These are phyloP conservation scores for Forsythia suspensa DNA, from an alignment of 257 asterid species.

Conservation along the genomic window DNA sequence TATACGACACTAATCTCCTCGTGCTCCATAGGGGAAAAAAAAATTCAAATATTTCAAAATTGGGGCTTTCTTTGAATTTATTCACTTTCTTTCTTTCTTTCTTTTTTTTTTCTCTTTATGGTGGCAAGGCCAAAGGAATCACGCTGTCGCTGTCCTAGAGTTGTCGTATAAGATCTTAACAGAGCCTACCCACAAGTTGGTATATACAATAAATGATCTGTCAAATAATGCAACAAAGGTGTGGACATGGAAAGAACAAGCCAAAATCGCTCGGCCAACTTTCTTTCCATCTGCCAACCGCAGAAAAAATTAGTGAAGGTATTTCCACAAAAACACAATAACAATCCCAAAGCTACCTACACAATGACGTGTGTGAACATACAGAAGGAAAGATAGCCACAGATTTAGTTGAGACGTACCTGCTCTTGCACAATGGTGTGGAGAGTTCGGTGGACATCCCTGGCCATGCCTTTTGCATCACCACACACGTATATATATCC, in stretches of 20 bases:
- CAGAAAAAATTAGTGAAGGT: constrained; percentile 13
- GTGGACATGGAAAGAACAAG: constrained; percentile 11
- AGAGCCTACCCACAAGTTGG: background rate
- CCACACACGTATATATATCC: constrained; percentile 88
- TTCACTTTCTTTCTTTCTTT: background rate
- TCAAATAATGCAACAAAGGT: background rate
- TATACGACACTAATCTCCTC: background rate
- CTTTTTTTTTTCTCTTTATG: too few species aligned
- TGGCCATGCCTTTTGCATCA: constrained; percentile 99
- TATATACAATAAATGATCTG: background rate
- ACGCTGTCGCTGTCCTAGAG: background rate
- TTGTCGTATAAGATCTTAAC: background rate
- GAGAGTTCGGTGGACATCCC: constrained; percentile 92
- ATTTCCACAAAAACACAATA: constrained; percentile 5
- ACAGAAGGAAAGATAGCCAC: background rate
- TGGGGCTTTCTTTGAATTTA: background rate
- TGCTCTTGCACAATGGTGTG: constrained; percentile 86
- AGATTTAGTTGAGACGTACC: constrained; percentile 40
- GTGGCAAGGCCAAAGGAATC: too few species aligned
- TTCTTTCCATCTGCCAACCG: background rate
- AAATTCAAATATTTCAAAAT: too few species aligned
- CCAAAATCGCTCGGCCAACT: background rate
- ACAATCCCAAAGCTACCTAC: background rate
- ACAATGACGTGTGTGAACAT: background rate
- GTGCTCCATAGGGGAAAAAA: background rate